Conservation (phyloP, 202 grass and related monocot species). For the Dendrocalamus latiflorus region DNA sequence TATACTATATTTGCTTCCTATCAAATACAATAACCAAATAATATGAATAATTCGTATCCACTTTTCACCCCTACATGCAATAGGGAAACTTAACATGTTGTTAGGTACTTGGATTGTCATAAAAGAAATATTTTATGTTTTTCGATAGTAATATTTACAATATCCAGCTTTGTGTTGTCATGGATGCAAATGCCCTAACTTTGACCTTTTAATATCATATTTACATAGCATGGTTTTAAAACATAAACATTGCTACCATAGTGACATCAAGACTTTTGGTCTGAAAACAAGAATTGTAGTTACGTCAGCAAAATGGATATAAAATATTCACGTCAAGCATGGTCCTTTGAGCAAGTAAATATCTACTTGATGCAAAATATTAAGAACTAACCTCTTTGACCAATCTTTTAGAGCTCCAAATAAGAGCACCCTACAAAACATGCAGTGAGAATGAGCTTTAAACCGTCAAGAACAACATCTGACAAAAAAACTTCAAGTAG, state of each 20-base stretch:
- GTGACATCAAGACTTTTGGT: background rate
- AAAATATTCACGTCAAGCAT: background rate
- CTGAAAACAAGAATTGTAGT: background rate
- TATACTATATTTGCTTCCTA: too few species aligned
- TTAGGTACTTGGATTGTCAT: background rate
- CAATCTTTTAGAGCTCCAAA: constrained; percentile 89
- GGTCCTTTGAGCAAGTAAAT: background rate
- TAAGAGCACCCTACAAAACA: constrained; percentile 70
- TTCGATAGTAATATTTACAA: background rate
- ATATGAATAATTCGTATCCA: too few species aligned
- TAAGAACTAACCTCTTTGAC: constrained; percentile 62
- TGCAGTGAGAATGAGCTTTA: background rate
- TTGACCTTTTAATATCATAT: too few species aligned
- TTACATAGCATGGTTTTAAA: too few species aligned
- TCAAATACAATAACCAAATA: too few species aligned
- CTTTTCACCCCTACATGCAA: background rate
- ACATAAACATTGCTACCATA: background rate
- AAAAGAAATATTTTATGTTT: too few species aligned
- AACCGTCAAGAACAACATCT: background rate
- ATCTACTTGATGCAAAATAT: background rate
- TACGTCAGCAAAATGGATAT: background rate
- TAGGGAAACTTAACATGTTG: too few species aligned
- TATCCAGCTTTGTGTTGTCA: background rate
- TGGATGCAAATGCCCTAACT: too few species aligned
- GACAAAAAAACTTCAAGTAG: background rate